A percentile compares a stretch with the other conserved stretches of the same genome.
Conservation (phyloP, 2,329 filamentous ascomycete species). For the Aspergillus pseudoglaucus region DNA sequence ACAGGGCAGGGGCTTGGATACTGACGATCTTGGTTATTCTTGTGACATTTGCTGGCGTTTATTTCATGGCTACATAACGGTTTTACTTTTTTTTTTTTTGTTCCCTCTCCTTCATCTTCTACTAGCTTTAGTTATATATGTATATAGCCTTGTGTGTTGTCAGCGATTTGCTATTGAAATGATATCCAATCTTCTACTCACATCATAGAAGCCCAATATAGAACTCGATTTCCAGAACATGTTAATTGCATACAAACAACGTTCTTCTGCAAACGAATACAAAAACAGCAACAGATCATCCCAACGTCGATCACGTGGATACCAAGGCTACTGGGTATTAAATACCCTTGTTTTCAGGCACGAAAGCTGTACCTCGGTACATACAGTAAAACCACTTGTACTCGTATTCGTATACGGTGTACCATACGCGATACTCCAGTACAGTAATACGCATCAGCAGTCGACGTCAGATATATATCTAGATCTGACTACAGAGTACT, state of each 20-base stretch:
- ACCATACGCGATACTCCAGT: not conserved
- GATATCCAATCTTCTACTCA: too few species aligned
- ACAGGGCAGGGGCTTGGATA: slow-evolving; percentile 18
- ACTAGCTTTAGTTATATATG: not conserved
- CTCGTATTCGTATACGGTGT: not conserved
- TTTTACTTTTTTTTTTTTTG: not conserved
- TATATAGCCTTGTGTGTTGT: too few species aligned
- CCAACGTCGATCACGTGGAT: not conserved
- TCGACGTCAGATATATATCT: not conserved
- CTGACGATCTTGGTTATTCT: slow-evolving; percentile 15
- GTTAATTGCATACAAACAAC: too few species aligned
- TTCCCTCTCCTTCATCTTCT: not conserved
- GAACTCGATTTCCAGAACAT: too few species aligned
- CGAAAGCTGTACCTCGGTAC: not conserved
- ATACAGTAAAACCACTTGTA: too few species aligned
- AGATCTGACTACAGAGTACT: too few species aligned
- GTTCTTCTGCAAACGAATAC: too few species aligned
- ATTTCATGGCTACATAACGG: slow-evolving; percentile 13
- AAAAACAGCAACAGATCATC: not conserved
- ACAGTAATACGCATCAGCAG: not conserved
- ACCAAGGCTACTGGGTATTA: not conserved
- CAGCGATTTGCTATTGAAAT: too few species aligned
- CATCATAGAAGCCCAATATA: too few species aligned
- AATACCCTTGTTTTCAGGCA: not conserved
- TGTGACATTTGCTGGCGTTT: slow-evolving; percentile 15